Evolutionary conservation across 768 basidiomycete genomes (phyloP), one percentile per base, ranked within the genome.

Genomic region (Lactarius vividus): DNA sequence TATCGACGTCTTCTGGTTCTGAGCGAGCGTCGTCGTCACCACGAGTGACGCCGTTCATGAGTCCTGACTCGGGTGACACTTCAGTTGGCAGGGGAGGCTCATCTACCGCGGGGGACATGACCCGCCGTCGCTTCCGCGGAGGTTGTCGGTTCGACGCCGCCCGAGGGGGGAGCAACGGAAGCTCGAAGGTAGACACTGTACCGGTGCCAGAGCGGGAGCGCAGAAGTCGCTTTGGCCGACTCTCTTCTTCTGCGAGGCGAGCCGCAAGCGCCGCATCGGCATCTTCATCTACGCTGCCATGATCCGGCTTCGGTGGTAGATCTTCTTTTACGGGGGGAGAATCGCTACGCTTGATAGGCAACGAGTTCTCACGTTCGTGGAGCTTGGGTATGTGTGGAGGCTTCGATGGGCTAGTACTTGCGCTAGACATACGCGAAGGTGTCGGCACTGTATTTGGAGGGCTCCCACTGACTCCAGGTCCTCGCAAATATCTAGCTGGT

Each of bases 1-100:
- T 86, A 35, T 78, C 82, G 61, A 76, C 68, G 64, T 85, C 85
- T 55, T 63, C 67, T 11, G 57, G 52, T 72, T 87, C 86, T n/a
- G 79, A 80, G 72, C 83, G 83, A 52, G 81, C 76, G 57, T 77
- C 79, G 26, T 75, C 74, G 23, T 63, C 61, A 46, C 59, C 56
- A 13, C 35, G 59, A 0, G 52, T 59, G 10, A 44, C 56, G 13
- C 58, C 67, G 31, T 56, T 55, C 15, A 60, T 62, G 16, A 56
- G 42, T 20, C 29, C 60, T 5, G 56, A 44, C 8, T 60, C 69
- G 35, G n/a, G 57, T 16, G 54, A 28, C 58, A 58, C 40, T 39
- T 71, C 71, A 7, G 61, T 56, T 44, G 59, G 62, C 26, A 57
- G 56, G 3, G 59, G 62, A 8, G 26, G 59, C 57, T 74, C 73